These are phyloP conservation scores for Termitomyces sp. DNA, from an alignment of 768 basidiomycete genomes.

Conservation along the genomic window DNA sequence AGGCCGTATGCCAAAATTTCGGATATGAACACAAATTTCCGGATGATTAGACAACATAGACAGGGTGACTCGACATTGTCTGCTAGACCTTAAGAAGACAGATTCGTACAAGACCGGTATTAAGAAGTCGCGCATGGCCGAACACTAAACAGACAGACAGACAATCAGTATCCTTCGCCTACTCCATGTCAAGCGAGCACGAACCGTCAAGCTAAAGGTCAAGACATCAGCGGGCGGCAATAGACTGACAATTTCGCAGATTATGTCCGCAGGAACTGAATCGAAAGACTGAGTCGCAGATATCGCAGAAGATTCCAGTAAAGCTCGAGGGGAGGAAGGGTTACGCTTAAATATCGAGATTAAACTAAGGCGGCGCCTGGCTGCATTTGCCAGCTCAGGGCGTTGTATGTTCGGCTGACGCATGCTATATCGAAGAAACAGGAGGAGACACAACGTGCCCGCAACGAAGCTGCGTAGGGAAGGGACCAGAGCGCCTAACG, in stretches of 20 bases:
- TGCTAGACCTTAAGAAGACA: conserved; percentile 38
- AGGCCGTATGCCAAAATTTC: conserved; percentile 40
- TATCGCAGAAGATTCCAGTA: conserved; percentile 17
- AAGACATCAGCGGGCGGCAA: conserved; percentile 34
- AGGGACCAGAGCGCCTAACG: not conserved
- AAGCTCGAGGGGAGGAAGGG: conserved; percentile 24
- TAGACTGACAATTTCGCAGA: conserved; percentile 32
- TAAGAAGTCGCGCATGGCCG: conserved; percentile 24
- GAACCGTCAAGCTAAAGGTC: conserved; percentile 35
- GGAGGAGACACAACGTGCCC: not conserved
- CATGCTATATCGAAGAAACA: not conserved
- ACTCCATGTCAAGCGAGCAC: conserved; percentile 12
- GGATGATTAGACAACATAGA: conserved; percentile 28
- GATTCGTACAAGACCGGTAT: conserved; percentile 39
- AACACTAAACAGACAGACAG: conserved; percentile 21
- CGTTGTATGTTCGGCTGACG: not conserved
- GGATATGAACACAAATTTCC: conserved; percentile 33
- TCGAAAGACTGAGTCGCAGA: conserved; percentile 20
- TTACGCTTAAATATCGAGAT: conserved; percentile 28
- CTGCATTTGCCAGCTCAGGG: conserved; percentile 8
- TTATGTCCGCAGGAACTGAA: conserved; percentile 33
- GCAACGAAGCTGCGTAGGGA: not conserved
- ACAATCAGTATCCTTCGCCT: not conserved
- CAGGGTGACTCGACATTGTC: conserved; percentile 31
- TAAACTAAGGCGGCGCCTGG: conserved; percentile 23